Percentiles rank a stretch among this genome's conserved stretches.
Evolutionary conservation across 257 asterid genomes (phyloP).

Genomic region (Buddleja alternifolia): DNA sequence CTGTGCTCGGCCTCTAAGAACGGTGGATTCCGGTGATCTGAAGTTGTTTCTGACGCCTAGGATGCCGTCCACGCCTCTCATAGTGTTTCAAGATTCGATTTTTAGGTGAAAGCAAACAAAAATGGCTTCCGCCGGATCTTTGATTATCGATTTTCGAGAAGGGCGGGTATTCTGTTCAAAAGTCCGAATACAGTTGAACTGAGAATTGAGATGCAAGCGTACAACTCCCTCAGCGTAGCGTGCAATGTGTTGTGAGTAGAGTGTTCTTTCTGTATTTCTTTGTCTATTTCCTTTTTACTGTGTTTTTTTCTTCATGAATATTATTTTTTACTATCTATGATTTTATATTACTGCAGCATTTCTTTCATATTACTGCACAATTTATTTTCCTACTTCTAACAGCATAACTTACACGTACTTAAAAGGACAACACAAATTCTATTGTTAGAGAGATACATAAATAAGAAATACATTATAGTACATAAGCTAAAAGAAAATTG

Average conservation of each 20-base stretch:
- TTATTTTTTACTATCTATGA: too few species aligned
- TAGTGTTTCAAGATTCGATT: slow-evolving; percentile 36
- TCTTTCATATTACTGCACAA: too few species aligned
- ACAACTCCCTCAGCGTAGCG: background rate
- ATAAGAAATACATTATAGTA: too few species aligned
- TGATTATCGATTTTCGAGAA: slow-evolving; percentile 12
- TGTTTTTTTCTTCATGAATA: too few species aligned
- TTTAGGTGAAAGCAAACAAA: slow-evolving; percentile 16
- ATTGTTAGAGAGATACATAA: background rate
- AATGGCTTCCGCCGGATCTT: slow-evolving; percentile 38
- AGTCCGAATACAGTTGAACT: background rate
- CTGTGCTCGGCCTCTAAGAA: slow-evolving; percentile 41
- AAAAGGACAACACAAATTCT: background rate
- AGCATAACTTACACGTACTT: too few species aligned
- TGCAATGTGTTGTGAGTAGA: background rate
- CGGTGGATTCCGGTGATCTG: slow-evolving; percentile 43
- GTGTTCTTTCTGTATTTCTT: background rate
- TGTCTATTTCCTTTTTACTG: too few species aligned
- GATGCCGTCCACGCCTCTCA: slow-evolving; percentile 68
- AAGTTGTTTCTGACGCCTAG: slow-evolving; percentile 46
- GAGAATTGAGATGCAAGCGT: slow-evolving; percentile 13
- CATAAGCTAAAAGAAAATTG: too few species aligned
- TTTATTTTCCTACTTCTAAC: too few species aligned
- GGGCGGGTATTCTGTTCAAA: slow-evolving; percentile 20
- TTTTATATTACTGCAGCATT: too few species aligned